Evolutionary conservation across 805 yeast genomes (phyloP).

Genomic region (Nakazawaea wickerhamii): DNA sequence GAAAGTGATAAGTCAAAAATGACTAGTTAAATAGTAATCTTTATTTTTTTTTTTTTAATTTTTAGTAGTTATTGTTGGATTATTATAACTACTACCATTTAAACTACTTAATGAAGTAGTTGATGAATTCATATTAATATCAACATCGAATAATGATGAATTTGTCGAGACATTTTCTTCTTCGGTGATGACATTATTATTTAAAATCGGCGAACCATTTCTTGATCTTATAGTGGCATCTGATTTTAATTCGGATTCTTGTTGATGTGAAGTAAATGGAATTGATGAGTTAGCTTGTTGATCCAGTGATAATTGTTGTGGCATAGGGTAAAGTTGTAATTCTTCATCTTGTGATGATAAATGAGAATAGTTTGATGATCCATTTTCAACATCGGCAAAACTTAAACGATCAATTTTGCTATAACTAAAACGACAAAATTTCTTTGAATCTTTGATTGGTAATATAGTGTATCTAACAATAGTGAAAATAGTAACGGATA

Average conservation of each 20-base stretch:
- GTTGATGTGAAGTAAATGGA: conserved; percentile 6
- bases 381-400: conserved; percentile 9
- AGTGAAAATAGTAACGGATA: conserved; percentile 66
- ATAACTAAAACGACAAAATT: conserved; percentile 71
- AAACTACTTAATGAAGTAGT: conserved; percentile 9
- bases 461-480: conserved; percentile 59
- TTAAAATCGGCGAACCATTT: neutral
- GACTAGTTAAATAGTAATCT: neutral
- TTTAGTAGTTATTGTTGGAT: neutral
- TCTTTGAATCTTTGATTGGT: conserved; percentile 50
- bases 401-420: conserved; percentile 25
- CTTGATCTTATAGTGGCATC: conserved; percentile 9
- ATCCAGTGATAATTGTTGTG: neutral
- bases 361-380: conserved; percentile 3
- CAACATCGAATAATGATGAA: conserved; percentile 11
- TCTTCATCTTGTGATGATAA: conserved; percentile 6
- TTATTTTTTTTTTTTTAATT: conserved; percentile 1
- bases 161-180: conserved; percentile 8
- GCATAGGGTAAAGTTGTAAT: neutral
- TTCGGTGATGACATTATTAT: conserved; percentile 2
- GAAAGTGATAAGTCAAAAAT: neutral
- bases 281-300: neutral
- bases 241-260: neutral
- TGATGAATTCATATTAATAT: conserved; percentile 10
- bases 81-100: conserved; percentile 1